Evolutionary conservation across 169 alveolate species (phyloP).

Genomic region (Cryptosporidium andersoni): DNA sequence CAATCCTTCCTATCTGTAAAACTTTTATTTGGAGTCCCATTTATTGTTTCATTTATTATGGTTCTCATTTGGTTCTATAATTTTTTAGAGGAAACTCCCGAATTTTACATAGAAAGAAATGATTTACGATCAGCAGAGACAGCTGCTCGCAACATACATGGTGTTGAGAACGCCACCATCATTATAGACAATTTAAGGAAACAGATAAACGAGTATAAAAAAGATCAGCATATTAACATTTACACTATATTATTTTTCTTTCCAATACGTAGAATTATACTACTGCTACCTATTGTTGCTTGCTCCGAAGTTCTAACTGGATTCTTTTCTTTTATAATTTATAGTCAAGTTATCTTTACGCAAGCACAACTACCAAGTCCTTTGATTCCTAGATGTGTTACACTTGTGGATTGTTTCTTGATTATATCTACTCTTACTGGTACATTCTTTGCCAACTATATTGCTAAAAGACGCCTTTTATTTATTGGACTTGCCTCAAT

Average conservation of each 20-base stretch:
- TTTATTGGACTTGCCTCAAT: slow-evolving; percentile 7
- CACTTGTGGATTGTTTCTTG: slow-evolving; percentile 43
- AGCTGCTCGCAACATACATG: slow-evolving; percentile 18
- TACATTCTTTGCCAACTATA: slow-evolving; percentile 39
- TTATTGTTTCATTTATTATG: slow-evolving; percentile 6
- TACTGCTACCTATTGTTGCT: slow-evolving; percentile 23
- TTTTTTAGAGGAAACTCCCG: slow-evolving; percentile 42
- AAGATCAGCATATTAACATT: not conserved
- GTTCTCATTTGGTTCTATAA: slow-evolving; percentile 16
- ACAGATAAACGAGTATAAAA: slow-evolving; percentile 1
- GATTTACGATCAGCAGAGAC: slow-evolving; percentile 44
- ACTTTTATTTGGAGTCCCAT: slow-evolving; percentile 17
- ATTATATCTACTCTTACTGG: slow-evolving; percentile 50
- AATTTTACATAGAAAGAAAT: slow-evolving; percentile 9
- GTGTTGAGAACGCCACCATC: slow-evolving; percentile 28
- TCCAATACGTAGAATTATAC: slow-evolving; percentile 6
- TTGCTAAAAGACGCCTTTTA: slow-evolving; percentile 39
- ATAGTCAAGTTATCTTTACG: not conserved
- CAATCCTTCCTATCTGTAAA: slow-evolving; percentile 10
- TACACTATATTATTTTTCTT: not conserved
- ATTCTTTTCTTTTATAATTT: slow-evolving; percentile 2
- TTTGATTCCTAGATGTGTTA: slow-evolving; percentile 13
- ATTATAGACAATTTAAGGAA: slow-evolving; percentile 29
- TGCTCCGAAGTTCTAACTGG: slow-evolving; percentile 57
- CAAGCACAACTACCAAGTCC: slow-evolving; percentile 1